These are phyloP conservation scores for Rutidosis leptorrhynchoides DNA, from an alignment of 129 eudicot genomes.

Conservation along the genomic window DNA sequence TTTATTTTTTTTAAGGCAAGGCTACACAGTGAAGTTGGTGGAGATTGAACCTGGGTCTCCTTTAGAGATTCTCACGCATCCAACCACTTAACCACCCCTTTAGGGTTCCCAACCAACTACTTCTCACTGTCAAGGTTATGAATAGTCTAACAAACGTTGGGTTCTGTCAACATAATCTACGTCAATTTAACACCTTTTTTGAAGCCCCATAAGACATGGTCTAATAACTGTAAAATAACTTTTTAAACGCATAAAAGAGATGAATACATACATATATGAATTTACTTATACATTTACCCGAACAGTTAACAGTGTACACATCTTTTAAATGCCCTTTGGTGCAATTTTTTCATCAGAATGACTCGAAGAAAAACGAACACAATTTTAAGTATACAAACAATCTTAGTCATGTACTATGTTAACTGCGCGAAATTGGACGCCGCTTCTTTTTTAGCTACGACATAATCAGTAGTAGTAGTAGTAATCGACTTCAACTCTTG, in stretches of 20 bases:
- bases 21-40: too few relatives aligned
- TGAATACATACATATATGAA: neutral
- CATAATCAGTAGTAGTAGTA: slow-evolving; percentile 9
- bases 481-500: slow-evolving; percentile 35
- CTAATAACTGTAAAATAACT: neutral
- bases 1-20: too few relatives aligned
- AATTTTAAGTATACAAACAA: slow-evolving; percentile 24
- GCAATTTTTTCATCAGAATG: neutral
- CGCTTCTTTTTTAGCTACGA: slow-evolving; percentile 31
- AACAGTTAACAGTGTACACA: neutral
- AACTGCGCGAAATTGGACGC: slow-evolving; percentile 13
- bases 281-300: neutral
- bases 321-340: neutral
- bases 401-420: slow-evolving; percentile 1
- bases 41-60: too few relatives aligned
- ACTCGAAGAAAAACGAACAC: neutral
- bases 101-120: too few relatives aligned
- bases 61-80: too few relatives aligned
- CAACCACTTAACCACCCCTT: too few relatives aligned
- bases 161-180: too few relatives aligned
- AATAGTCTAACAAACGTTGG: too few relatives aligned
- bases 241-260: neutral
- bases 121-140: too few relatives aligned
- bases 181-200: too few relatives aligned
- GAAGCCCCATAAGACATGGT: too few relatives aligned